A percentile compares a stretch with the other conserved stretches of the same genome.
Conservation (phyloP, 495 filamentous ascomycete genomes). For the Geoglossum glabrum region DNA sequence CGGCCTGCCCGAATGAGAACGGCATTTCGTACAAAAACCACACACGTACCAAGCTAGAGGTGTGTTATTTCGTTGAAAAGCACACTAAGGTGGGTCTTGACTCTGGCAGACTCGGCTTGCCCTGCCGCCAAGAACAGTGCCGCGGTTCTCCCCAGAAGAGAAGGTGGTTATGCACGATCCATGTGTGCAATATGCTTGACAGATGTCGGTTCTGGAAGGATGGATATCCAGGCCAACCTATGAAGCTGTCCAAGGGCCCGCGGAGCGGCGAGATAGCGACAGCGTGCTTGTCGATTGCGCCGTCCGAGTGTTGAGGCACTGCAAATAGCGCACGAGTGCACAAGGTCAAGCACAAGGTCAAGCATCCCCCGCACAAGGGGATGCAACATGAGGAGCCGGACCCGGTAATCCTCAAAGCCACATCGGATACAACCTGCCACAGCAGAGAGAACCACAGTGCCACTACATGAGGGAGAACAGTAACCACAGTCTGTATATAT, state of each 20-base stretch:
- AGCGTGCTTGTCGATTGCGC: no score
- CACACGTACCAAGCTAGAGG: not conserved
- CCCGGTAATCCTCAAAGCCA: not conserved
- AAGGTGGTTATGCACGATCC: not conserved
- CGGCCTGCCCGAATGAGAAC: not conserved
- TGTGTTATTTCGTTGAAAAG: not conserved
- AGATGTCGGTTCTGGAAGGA: not conserved
- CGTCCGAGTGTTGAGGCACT: no score
- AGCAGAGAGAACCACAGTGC: not conserved
- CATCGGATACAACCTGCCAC: not conserved
- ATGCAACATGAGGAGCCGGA: no score
- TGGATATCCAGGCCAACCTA: not conserved
- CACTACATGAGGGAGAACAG: not conserved
- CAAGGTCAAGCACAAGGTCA: not conserved
- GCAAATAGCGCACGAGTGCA: not conserved
- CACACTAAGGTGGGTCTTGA: not conserved
- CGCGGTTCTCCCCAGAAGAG: not conserved
- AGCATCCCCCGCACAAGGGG: not conserved
- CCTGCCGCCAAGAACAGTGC: not conserved
- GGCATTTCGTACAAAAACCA: not conserved
- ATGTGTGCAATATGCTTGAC: not conserved
- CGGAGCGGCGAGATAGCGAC: no score
- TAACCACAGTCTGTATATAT: no score
- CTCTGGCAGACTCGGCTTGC: not conserved
- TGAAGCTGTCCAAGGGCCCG: no score